Percentiles rank a stretch among this genome's conserved stretches.
Conservation (phyloP, 2,329 filamentous ascomycete genomes). For the Penicillium sp. region DNA sequence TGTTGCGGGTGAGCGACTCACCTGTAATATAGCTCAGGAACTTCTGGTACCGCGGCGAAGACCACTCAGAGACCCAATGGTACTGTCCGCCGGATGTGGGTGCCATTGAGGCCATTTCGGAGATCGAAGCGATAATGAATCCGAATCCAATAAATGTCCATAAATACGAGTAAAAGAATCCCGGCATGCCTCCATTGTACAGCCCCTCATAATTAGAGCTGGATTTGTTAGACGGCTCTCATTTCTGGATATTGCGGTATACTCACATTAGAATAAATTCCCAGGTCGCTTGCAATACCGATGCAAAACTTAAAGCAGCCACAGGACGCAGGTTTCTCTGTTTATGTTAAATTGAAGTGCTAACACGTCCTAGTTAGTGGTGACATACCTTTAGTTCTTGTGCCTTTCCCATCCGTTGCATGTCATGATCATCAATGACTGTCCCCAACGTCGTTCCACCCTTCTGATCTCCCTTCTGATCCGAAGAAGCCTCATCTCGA, state of each 20-base stretch:
- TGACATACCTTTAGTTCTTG: conserved; percentile 25
- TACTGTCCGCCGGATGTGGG: conserved; percentile 60
- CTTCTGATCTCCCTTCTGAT: neutral
- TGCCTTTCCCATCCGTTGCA: conserved; percentile 32
- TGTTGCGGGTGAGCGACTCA: neutral
- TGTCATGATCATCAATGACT: conserved; percentile 24
- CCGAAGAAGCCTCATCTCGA: neutral
- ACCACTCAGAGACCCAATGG: conserved; percentile 35
- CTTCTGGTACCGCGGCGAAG: conserved; percentile 51
- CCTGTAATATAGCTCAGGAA: conserved; percentile 56
- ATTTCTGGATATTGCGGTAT: neutral
- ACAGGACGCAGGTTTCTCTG: conserved; percentile 37
- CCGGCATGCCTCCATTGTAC: conserved; percentile 27
- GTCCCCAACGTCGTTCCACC: conserved; percentile 8
- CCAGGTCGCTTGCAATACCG: conserved; percentile 39
- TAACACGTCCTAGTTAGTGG: neutral
- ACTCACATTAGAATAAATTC: conserved; percentile 36
- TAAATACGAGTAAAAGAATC: conserved; percentile 34
- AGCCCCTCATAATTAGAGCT: conserved; percentile 29
- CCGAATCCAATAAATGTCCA: conserved; percentile 66
- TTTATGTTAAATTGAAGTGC: neutral
- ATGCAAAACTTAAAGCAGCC: conserved; percentile 37
- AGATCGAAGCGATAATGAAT: conserved; percentile 59
- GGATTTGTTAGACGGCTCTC: neutral
- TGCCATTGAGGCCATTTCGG: conserved; percentile 62